phyloP scores from a whole-genome alignment of 192 early-diverging fungal genomes.

The Coemansia sp. region DNA sequence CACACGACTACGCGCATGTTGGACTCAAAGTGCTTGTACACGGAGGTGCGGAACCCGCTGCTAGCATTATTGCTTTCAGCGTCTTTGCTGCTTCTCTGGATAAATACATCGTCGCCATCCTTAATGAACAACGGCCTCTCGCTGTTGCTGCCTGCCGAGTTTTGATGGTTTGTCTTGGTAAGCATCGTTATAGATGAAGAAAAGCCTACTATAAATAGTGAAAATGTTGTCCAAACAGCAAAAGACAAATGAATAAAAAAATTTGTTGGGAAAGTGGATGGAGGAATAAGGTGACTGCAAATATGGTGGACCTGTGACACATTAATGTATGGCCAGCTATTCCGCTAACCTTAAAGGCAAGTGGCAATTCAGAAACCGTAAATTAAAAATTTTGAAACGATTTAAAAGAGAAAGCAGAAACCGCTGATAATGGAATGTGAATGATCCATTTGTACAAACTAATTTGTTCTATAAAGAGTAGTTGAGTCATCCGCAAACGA shows the following conservation, averaged over 20 bases:
- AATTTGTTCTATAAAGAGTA: too few relatives aligned
- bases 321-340: too few relatives aligned
- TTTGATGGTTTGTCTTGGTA: background rate
- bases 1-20: conserved; percentile 65
- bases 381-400: too few relatives aligned
- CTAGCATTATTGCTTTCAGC: background rate
- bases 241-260: background rate
- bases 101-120: conserved; percentile 27
- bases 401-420: too few relatives aligned
- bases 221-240: background rate
- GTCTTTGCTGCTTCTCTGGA: conserved; percentile 21
- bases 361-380: too few relatives aligned
- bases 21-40: conserved; percentile 55
- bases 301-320: too few relatives aligned
- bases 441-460: too few relatives aligned
- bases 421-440: too few relatives aligned
- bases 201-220: background rate
- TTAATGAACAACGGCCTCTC: conserved; percentile 26
- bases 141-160: background rate
- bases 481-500: too few relatives aligned
- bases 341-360: too few relatives aligned
- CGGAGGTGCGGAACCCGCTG: conserved; percentile 34
- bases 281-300: too few relatives aligned
- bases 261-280: too few relatives aligned
- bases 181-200: background rate